Base-by-base conservation (phyloP, 805 yeast genomes). In the Teunomyces atbi region DNA sequence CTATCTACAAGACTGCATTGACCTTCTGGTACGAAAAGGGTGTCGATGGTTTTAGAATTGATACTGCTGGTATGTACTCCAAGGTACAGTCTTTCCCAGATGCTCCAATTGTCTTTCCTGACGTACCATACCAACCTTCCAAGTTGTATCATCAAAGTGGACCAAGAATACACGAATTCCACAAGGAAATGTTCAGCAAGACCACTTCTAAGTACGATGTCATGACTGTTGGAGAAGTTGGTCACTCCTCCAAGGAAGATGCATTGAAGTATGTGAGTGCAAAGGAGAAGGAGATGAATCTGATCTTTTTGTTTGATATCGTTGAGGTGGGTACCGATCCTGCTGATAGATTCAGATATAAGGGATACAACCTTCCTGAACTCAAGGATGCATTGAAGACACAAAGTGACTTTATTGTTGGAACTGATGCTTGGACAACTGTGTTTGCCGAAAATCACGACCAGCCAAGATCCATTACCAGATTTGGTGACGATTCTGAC, bases 191-290 rank as follows among this genome's bases (percentile, higher is more conserved):
- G 75, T 70, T 65, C 53, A 55, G 50, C 10, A 62, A 67, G 45
- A 73, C 69, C 27, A 66, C 74, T 19, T 59, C 73, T 30, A 65
- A 73, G 47, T 77, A 76, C 54, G 81, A 78, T 56, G 75, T 64
- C 33, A 69, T 79, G 76, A 77, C 83, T 3, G 83, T 79, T 26
- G 84, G 84, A 32, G 84, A 79, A 55, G 77, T 77, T 42, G 78
- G 79, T 13, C 59, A 60, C 45, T 65, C 73, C 30, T 49, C 71
- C 3, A 65, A 66, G 35, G 76, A 69, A 33, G 71, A 71, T 29
- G 62, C 73, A 4, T 55, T 71, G 52, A 65, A 70, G 45, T 77
- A 73, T 52, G 77, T 73, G 34, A 58, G 70, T 50, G 72, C 68
- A 28, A 54, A 59, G 46, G 66, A 61, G 54, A 59, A 62, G 44